Evolutionary conservation across 2,329 filamentous ascomycete genomes (phyloP), one percentile per base, ranked within the genome.

Genomic region (Epicoccum sorghinum): DNA sequence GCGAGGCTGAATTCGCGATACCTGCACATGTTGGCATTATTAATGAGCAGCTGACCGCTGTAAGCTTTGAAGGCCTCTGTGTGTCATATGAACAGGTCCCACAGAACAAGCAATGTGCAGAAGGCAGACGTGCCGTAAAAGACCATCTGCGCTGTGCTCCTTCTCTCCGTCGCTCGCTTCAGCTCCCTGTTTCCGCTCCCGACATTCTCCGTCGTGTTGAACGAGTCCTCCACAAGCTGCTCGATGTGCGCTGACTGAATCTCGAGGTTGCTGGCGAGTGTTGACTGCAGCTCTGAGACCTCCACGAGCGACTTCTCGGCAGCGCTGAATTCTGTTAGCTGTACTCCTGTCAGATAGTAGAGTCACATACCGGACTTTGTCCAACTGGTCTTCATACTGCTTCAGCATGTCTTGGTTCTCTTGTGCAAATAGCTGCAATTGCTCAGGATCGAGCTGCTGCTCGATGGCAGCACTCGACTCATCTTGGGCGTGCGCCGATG

Each of bases 351-450:
- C 8, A 6, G 30, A 25, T 22, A 27, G 25, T 14, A 30, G 39
- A 14, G 27, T 13, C 4, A 83, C 89, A 49, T 84, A 96, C 90
- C 89, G 90, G 62, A 98, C 91, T 82, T 98, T 95, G 74, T 93
- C 89, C 72, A 98, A 79, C n/a, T 90, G 92, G 77, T 89, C 91
- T 75, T 97, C 91, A 75, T 96, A 96, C 75, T 96, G 90, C 74
- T 89, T 90, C 65, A 98, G 82, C 87, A 99, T 92, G 60, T 91
- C 88, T 74, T 92, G 88, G 71, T 98, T 97, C 70, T 96, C 93
- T 75, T 91, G 85, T 64, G 93, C 93, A 77, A 99, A 98, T 71
- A 96, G 84, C 73, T 97, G 93, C 47, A 95, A 79, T 75, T 98
- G 93, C 70, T 97, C 92, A 22, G 87, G 82, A 14, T 89, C 91